Base-by-base conservation (phyloP, 1,284 basidiomycete species). In the Exobasidium cylindrosporum region DNA sequence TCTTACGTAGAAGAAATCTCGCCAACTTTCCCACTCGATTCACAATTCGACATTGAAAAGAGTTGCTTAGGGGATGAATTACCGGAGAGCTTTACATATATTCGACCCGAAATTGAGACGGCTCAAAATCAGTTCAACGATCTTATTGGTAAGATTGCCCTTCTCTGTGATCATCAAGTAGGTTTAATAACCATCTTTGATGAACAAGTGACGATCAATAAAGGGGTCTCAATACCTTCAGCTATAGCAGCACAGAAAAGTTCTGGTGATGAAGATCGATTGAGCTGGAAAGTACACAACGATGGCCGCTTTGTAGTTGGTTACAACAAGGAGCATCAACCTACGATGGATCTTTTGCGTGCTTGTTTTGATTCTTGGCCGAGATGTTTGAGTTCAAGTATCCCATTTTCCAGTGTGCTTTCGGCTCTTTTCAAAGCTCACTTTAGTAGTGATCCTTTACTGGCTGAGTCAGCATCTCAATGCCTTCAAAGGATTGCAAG, bases 311-410 rank as follows among this genome's bases (percentile, higher is more conserved):
- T 89, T 65, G 83, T 84, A 31, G 85, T 90, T 4, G 87, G 88
- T 0, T 96, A 92, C 40, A 60, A 65, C 0, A 67, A 83, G 13
- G 83, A 85, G 52, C 83, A 86, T 21, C 82, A 84, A 44, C 84
- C 90, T 0, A 86, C 88, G 59, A 86, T 96, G 71, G 86, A 84
- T 60, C 83, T 95, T 31, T 83, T 96, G 1, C 86, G 88, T 63
- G 86, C 88, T 0, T 87, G 90, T 74, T 89, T 95, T 77, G 88
- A 90, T 62, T 85, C 89, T 2, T 90, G 93, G 87, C 94, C 93
- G 0, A 86, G 91, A 6, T 89, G 87, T 67, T 83, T 94, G 0
- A 57, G 81, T 86, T 52, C 67, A 14, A 71, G 67, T 47, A 57
- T 80, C 84, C 58, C 79, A 7, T 80, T 89, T 58, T 81, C 84